Base-by-base conservation (phyloP, 2,329 filamentous ascomycete species). In the Anisogramma anomala region DNA sequence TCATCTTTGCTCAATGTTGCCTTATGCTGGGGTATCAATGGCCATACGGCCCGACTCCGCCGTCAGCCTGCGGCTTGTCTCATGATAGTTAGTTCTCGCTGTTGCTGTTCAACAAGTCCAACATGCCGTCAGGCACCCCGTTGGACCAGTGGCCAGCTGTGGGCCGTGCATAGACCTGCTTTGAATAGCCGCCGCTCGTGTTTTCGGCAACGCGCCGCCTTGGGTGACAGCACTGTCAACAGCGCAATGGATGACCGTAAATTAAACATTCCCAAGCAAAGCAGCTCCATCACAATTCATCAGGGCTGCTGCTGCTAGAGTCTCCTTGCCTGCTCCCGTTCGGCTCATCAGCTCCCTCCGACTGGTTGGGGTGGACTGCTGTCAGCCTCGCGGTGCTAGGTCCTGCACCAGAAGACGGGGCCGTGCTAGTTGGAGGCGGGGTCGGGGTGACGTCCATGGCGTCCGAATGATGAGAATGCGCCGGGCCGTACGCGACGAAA, bases 301-400 rank as follows among this genome's bases (percentile, higher is more conserved):
- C 34, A 14, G 41, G 45, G 13, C 45, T 44, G 26, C 45, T 47
- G 8, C 45, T 35, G 36, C 45, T 47, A 14, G 45, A 41, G 14
- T 14, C 34, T 20, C 37, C 37, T 5, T 33, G 33, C 8, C 37
- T 33, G 33, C 42, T 39, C 17, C 30, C 41, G 11, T 41, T 37
- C 33, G 33, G n/a, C n/a, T n/a, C n/a, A n/a, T n/a, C 22, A n/a
- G 35, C 30, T 13, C 23, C 27, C 23, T 10, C 13, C 1, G 25
- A 23, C 6, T 23, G 19, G 11, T 19, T 9, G 8, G 41, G 25
- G 23, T 25, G 31, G 20, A 22, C 19, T 17, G 34, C 31, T 3
- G 35, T 34, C 23, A 27, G 18, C 14, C 20, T 20, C 19, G 35
- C 41, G n/a, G 23, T 35, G 9, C 31, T 33, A 14, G 36, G 39